phyloP scores from a whole-genome alignment of 306 rosid species.

The Trifolium repens region DNA sequence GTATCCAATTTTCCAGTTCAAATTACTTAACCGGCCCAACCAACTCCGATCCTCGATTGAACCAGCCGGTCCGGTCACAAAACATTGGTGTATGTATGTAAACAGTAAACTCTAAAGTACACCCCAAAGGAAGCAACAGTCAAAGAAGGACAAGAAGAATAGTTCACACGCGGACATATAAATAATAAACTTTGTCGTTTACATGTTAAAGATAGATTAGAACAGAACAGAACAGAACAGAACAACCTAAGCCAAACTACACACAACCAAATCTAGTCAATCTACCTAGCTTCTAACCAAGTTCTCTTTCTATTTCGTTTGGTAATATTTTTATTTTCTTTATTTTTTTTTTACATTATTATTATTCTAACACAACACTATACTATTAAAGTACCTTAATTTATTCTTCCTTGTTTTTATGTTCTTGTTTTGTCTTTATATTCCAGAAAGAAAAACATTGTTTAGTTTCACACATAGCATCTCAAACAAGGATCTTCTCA shows the following conservation, averaged over 20 bases:
- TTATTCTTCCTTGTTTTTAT: constrained; percentile 24
- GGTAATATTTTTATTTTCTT: neutral
- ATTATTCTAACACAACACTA: neutral
- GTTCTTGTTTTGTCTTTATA: constrained; percentile 36
- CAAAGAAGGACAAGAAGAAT: neutral
- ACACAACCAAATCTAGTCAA: neutral
- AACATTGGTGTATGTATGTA: neutral
- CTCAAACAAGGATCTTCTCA: constrained; percentile 37
- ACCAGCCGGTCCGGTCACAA: no score
- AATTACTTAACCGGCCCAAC: neutral
- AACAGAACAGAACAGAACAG: no score
- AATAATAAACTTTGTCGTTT: neutral
- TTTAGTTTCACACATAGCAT: constrained; percentile 17
- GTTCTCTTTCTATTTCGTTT: no score
- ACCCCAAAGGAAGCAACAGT: neutral
- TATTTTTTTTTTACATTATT: neutral
- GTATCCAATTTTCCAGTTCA: no score
- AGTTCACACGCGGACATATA: neutral
- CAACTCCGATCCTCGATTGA: no score
- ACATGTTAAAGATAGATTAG: neutral
- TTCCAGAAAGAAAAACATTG: constrained; percentile 38
- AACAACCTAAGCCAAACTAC: neutral
- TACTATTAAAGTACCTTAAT: neutral
- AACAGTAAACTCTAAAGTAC: no score
- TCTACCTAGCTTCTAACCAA: no score